phyloP scores from a whole-genome alignment of 2,329 filamentous ascomycete genomes.

The Immersiporthe knoxdaviesiana region DNA sequence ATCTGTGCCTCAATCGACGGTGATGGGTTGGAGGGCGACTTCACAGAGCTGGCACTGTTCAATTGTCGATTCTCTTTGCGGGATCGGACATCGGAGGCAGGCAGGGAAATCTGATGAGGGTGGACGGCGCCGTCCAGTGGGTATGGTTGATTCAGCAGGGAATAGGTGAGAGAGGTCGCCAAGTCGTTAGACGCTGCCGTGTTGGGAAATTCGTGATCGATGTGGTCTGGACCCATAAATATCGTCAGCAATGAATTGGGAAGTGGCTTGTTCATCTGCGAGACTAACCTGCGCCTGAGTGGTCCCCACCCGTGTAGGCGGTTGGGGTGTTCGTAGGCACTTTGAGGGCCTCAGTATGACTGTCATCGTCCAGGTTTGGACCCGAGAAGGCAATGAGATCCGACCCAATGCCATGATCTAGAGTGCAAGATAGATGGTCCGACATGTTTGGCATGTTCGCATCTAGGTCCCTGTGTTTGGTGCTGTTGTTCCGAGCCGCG shows the following conservation, averaged over 20 bases:
- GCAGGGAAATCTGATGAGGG: slow-evolving; percentile 36
- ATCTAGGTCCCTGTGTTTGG: slow-evolving; percentile 42
- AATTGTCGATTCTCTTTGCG: slow-evolving; percentile 48
- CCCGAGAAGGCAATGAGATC: slow-evolving; percentile 37
- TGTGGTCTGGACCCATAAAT: slow-evolving; percentile 2
- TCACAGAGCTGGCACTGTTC: slow-evolving; percentile 30
- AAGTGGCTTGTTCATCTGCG: not conserved
- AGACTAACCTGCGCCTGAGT: slow-evolving; percentile 17
- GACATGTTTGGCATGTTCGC: slow-evolving; percentile 50
- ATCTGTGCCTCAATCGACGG: slow-evolving; percentile 36
- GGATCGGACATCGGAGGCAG: slow-evolving; percentile 46
- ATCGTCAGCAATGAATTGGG: not conserved
- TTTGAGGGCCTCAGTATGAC: slow-evolving; percentile 40
- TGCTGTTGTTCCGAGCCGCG: slow-evolving; percentile 17
- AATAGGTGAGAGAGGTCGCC: slow-evolving; percentile 49
- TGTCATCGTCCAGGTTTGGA: slow-evolving; percentile 39
- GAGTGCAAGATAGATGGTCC: slow-evolving; percentile 40
- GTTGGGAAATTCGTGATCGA: slow-evolving; percentile 32
- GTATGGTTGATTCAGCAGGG: slow-evolving; percentile 52
- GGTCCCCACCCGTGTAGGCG: slow-evolving; percentile 21
- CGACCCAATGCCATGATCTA: slow-evolving; percentile 29
- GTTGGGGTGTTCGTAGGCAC: slow-evolving; percentile 50
- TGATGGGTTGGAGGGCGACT: slow-evolving; percentile 24
- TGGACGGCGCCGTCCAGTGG: slow-evolving; percentile 39
- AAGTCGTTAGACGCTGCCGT: slow-evolving; percentile 42